Base-by-base conservation (phyloP, 2,329 filamentous ascomycete species). In the Beauveria bassiana region DNA sequence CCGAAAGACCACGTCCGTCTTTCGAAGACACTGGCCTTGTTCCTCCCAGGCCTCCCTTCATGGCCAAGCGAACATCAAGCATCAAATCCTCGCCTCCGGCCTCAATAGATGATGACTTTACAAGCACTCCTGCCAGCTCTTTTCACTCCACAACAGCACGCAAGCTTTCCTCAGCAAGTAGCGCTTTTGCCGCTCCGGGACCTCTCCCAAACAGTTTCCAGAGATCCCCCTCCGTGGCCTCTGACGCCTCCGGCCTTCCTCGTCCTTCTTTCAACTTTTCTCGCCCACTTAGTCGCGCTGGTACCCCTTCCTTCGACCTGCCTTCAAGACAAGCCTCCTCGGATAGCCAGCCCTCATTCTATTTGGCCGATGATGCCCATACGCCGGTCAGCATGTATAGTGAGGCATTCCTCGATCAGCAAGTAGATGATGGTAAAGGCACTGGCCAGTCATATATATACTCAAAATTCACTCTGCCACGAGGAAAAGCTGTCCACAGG, bases 191-290 rank as follows among this genome's bases (percentile, higher is more conserved):
- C 7, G 72, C 69, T n/a, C 69, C 72, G 65, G 69, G 72, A 52
- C 78, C 88, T 89, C 26, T 87, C 88, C 81, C 79, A 57, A 74
- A 82, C 62, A 80, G 83, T 18, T 83, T 87, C 68, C 84, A 86
- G 62, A 84, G 92, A 68, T 96, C 93, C 1, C 91, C 92, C 2
- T 98, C 95, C 0, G 82, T 91, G 43, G 87, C 86, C 64, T 98
- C 93, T 1, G 91, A 96, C 64, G 84, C 85, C 56, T 96, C 92
- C 2, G 81, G 82, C 10, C 70, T 92, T 42, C 85, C 87, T 14
- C 84, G 88, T 18, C 89, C 91, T 1, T 86, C 89, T 0, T 93
- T 96, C 75, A 98, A 99, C 74, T 98, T 98, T 73, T 98, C 95
- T 0, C 84, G 95, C 49, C 95, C 95, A 0, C 76, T 96, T 64